A percentile compares a stretch with the other conserved stretches of the same genome.
phyloP scores from a whole-genome alignment of 169 alveolate species.

The Plasmodium berghei region DNA sequence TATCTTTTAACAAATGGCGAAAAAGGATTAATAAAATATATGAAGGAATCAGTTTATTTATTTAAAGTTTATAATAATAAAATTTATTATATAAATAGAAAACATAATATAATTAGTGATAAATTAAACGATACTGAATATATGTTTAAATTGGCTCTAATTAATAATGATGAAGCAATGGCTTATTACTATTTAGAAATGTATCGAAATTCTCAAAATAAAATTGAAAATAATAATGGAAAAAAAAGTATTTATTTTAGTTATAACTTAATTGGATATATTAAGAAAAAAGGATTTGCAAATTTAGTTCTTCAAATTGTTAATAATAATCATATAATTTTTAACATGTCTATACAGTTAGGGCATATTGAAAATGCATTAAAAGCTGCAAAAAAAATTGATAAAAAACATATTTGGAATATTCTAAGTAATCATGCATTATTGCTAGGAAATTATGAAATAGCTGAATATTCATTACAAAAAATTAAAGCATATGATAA shows the following conservation, averaged over 20 bases:
- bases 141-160: slow-evolving; percentile 27
- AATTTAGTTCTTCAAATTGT: slow-evolving; percentile 81
- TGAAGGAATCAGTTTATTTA: slow-evolving; percentile 63
- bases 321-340: slow-evolving; percentile 79
- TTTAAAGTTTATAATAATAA: slow-evolving; percentile 53
- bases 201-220: not conserved
- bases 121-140: slow-evolving; percentile 46
- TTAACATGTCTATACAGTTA: slow-evolving; percentile 78
- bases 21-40: slow-evolving; percentile 63
- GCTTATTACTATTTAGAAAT: slow-evolving; percentile 55
- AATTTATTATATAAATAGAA: slow-evolving; percentile 40
- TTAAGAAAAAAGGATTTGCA: slow-evolving; percentile 80
- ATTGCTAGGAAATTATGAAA: slow-evolving; percentile 88
- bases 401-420: slow-evolving; percentile 81
- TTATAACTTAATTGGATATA: slow-evolving; percentile 79
- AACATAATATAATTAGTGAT: slow-evolving; percentile 20
- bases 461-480: slow-evolving; percentile 91
- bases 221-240: not conserved
- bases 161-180: slow-evolving; percentile 45
- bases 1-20: slow-evolving; percentile 57
- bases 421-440: slow-evolving; percentile 81
- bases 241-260: slow-evolving; percentile 77
- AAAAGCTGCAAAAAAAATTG: slow-evolving; percentile 81
- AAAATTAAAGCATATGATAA: slow-evolving; percentile 90
- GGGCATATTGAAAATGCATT: slow-evolving; percentile 81